Percentiles rank a stretch among this genome's conserved stretches.
phyloP scores from a whole-genome alignment of 495 filamentous ascomycete species.

The Hyphodiscus hymeniophilus region DNA sequence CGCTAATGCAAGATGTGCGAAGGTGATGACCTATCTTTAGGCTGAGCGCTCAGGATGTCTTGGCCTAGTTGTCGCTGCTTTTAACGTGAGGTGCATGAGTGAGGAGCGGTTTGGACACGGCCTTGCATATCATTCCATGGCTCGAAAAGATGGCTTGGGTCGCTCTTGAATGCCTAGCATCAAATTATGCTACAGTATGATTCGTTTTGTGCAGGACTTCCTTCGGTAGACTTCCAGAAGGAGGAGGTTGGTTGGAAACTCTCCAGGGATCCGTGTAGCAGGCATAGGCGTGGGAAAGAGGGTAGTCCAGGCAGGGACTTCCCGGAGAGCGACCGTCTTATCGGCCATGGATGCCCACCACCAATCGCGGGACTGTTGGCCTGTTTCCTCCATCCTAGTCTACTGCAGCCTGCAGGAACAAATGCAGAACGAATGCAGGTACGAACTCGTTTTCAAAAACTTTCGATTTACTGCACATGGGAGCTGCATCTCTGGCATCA shows the following conservation, averaged over 20 bases:
- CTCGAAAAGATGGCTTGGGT: background rate
- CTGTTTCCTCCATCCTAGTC: background rate
- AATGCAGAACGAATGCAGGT: constrained; percentile 22
- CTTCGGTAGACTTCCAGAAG: constrained; percentile 14
- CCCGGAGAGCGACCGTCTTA: background rate
- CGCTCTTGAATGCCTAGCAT: background rate
- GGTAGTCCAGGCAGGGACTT: background rate
- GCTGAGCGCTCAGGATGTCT: constrained; percentile 3
- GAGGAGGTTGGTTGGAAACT: background rate
- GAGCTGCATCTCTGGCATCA: background rate
- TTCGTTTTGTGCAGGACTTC: background rate
- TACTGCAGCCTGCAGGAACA: too few relatives aligned
- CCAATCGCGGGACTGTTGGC: constrained; percentile 4
- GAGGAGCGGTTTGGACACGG: background rate
- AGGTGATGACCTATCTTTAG: constrained; percentile 2
- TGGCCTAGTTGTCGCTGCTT: background rate
- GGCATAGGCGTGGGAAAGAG: background rate
- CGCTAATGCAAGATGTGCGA: constrained; percentile 2
- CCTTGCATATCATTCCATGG: background rate
- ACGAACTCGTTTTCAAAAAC: constrained; percentile 1
- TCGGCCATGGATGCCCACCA: constrained; percentile 2
- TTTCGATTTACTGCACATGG: background rate
- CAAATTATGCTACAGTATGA: background rate
- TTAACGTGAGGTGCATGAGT: background rate
- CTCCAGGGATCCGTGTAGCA: background rate